Conservation (phyloP, 2,329 filamentous ascomycete species). For the Neurospora crassa region DNA sequence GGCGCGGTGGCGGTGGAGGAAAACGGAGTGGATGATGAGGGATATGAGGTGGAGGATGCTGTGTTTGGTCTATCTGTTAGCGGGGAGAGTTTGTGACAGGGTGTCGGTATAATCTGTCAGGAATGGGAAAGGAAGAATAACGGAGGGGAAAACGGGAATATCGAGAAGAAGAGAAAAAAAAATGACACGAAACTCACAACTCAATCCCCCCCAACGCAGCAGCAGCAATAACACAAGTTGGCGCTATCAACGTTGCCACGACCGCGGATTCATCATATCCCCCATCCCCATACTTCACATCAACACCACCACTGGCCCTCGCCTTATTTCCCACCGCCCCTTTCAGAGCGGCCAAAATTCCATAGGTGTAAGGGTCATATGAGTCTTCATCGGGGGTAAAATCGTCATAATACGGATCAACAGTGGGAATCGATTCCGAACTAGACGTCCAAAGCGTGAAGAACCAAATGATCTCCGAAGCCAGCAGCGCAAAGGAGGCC, state of each 20-base stretch:
- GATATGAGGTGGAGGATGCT: conserved; percentile 34
- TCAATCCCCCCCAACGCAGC: conserved; percentile 31
- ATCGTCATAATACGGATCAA: background rate
- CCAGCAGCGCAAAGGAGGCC: conserved; percentile 31
- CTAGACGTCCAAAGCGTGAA: conserved; percentile 5
- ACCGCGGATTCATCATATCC: background rate
- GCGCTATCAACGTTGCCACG: background rate
- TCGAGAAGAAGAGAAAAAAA: background rate
- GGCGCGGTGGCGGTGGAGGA: conserved; percentile 33
- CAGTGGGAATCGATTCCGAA: background rate
- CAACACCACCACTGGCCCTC: background rate
- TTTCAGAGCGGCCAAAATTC: background rate
- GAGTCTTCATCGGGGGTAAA: background rate
- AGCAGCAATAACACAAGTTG: conserved; percentile 25
- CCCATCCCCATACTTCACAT: background rate
- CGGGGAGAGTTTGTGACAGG: background rate
- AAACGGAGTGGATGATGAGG: conserved; percentile 31
- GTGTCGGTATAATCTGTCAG: background rate
- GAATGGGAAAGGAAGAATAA: background rate
- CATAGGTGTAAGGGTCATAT: background rate
- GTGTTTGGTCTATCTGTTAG: background rate
- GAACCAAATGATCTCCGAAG: conserved; percentile 24
- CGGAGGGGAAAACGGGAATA: background rate
- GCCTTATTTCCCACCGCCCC: background rate
- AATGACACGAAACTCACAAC: conserved; percentile 29